phyloP scores from a whole-genome alignment of 148 eudicot genomes.

The Mesembryanthemum crystallinum region DNA sequence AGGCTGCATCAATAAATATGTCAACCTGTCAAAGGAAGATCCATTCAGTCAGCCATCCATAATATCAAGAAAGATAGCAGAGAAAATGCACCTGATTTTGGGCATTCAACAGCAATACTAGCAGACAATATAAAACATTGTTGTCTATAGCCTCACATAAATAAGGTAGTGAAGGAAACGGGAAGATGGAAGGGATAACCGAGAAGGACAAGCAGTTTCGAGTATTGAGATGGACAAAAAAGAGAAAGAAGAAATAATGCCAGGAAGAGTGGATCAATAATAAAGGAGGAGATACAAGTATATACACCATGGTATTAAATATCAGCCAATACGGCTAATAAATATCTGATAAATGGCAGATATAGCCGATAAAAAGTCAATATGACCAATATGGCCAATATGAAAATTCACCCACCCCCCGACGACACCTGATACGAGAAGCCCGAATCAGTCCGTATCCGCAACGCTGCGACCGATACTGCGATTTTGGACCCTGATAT shows the following conservation, averaged over 20 bases:
- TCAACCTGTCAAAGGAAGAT: slow-evolving; percentile 60
- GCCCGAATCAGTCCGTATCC: no score
- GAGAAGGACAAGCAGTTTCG: background rate
- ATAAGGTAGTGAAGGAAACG: background rate
- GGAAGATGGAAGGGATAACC: background rate
- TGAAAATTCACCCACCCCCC: no score
- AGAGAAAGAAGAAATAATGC: slow-evolving; percentile 2
- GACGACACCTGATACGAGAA: no score
- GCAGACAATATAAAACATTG: background rate
- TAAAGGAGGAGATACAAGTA: background rate
- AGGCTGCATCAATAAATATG: slow-evolving; percentile 69
- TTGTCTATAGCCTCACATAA: background rate
- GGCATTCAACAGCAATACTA: background rate
- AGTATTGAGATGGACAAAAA: background rate
- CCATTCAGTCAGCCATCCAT: slow-evolving; percentile 12
- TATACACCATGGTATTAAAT: no score
- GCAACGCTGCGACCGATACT: no score
- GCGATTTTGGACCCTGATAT: no score
- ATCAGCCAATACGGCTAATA: no score
- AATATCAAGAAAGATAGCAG: background rate
- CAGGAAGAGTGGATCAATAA: background rate
- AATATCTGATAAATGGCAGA: no score
- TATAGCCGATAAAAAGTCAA: no score
- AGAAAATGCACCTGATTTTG: background rate
- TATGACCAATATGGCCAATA: no score